Evolutionary conservation across 2,329 filamentous ascomycete species (phyloP), one percentile per base, ranked within the genome.

Genomic region (Colletotrichum acutatum): DNA sequence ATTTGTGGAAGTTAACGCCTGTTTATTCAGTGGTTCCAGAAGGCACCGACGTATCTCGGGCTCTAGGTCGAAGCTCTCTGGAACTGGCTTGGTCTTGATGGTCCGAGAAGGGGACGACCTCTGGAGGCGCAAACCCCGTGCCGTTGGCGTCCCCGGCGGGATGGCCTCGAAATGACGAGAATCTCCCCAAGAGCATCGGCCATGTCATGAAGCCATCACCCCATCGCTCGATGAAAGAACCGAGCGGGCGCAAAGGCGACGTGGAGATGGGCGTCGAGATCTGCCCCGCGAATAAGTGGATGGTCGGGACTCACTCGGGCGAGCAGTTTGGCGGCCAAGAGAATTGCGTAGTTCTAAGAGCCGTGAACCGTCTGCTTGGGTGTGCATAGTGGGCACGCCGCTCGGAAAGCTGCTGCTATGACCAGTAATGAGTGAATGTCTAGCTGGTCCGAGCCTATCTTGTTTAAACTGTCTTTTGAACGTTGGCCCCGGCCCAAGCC

Each of bases 131-230:
- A 42, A 61, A 24, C 52, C n/a, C 22, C 32, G 53, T 16, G 16
- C 32, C 19, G 6, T 32, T 49, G 65, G 66, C 42, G 59, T 26
- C 46, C 32, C 32, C n/a, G 30, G 53, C 34, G 54, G 58, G 46
- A 26, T 54, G 42, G 42, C 5, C 32, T 72, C 66, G 66, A 56
- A 49, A 66, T 61, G 66, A 42, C 34, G 24, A 22, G 52, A 56
- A 70, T 58, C 22, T 46, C 57, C 56, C 60, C 60, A 61, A 30
- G 56, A 26, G 54, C 71, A 73, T 52, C 57, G 56, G 61, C 66
- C 61, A 57, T 49, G 66, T 70, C 71, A 71, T 53, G 37, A 67
- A 72, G 70, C 59, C 66, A 62, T 69, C 66, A 69, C 53, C 56
- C 70, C 64, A 28, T 60, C 66, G 59, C 32, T 56, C 24, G 59